Conservation (phyloP, 495 filamentous ascomycete genomes). For the Daldinia childiae region DNA sequence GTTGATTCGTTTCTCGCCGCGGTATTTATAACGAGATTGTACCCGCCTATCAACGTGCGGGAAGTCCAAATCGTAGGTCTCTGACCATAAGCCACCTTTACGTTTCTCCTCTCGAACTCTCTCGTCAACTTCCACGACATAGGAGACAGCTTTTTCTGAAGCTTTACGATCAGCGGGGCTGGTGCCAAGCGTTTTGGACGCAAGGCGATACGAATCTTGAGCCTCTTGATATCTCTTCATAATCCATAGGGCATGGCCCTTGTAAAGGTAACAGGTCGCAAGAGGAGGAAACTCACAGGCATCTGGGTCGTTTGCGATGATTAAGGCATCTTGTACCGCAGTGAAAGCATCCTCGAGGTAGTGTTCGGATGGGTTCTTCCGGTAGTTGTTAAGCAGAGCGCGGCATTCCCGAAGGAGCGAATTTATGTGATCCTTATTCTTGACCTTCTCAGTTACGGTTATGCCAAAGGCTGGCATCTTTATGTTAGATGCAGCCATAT, state of each 20-base stretch:
- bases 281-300: conserved; percentile 39
- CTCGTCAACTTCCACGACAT: conserved; percentile 7
- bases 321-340: conserved; percentile 22
- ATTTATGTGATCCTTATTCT: conserved; percentile 15
- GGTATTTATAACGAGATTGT: background rate
- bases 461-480: conserved; percentile 18
- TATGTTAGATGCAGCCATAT: conserved; percentile 9
- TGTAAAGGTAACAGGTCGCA: conserved; percentile 33
- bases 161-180: conserved; percentile 13
- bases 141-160: conserved; percentile 11
- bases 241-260: conserved; percentile 31
- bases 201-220: conserved; percentile 18
- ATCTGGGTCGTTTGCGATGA: conserved; percentile 29
- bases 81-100: conserved; percentile 23
- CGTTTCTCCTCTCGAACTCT: conserved; percentile 17
- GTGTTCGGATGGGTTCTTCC: conserved; percentile 48
- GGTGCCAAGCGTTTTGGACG: background rate
- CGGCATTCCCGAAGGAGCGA: conserved; percentile 6
- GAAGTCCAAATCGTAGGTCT: background rate
- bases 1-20: background rate
- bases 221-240: conserved; percentile 21
- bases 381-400: conserved; percentile 39
- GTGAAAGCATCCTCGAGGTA: conserved; percentile 4
- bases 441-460: conserved; percentile 6
- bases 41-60: background rate